Evolutionary conservation across 305 asterid species (phyloP).

Genomic region (Solanum hybrid): DNA sequence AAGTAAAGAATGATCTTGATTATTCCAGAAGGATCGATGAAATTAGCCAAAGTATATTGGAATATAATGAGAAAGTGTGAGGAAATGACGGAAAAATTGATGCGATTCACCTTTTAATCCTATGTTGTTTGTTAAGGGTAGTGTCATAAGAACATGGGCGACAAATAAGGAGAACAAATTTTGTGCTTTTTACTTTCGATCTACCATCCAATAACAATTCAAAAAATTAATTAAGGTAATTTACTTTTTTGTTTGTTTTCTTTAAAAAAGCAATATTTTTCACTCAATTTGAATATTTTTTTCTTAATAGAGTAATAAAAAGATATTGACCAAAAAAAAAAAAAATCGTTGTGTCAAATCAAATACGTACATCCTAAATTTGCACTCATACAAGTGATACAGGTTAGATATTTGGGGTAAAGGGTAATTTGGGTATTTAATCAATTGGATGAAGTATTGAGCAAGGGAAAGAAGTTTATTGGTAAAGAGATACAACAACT

Average conservation of each 20-base stretch:
- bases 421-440: background rate
- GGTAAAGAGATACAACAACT: background rate
- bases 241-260: background rate
- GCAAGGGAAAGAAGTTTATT: background rate
- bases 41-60: background rate
- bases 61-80: background rate
- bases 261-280: background rate
- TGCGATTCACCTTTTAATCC: background rate
- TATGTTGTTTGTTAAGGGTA: background rate
- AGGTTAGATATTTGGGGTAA: background rate
- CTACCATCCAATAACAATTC: background rate
- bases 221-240: background rate
- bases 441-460: background rate
- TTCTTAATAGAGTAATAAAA: background rate
- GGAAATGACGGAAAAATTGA: background rate
- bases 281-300: background rate
- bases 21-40: constrained; percentile 7
- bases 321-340: background rate
- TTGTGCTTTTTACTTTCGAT: background rate
- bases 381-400: background rate
- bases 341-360: background rate
- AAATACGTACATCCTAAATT: background rate
- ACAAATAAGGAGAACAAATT: background rate
- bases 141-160: background rate
- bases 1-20: background rate